Base-by-base conservation (phyloP, 495 filamentous ascomycete species). In the Tuber microsphaerosporum region DNA sequence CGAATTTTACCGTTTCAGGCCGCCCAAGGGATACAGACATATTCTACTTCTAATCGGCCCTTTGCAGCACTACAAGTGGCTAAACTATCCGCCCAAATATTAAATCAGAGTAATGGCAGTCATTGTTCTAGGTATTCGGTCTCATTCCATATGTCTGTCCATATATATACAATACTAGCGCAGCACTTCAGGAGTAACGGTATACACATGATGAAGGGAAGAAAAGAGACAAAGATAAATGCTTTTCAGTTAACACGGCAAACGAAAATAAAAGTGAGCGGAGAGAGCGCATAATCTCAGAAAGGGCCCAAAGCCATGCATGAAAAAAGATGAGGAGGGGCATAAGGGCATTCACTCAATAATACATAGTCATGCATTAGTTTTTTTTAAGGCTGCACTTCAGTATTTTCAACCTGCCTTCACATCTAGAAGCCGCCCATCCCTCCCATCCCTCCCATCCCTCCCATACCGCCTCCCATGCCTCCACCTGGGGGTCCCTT, bases 381-480 rank as follows among this genome's bases (percentile, higher is more conserved):
- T 78, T 80, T 71, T 80, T 71, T 75, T 61, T 46, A 61, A 84
- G 83, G 83, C 81, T 84, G 75, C 75, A 79, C 73, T 82, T 79
- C 75, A 75, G 80, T 79, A 74, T 79, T 80, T 79, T 79, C 84
- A 74, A 77, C 71, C 72, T 76, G 80, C 74, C 75, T 70, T 74
- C 73, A 70, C 45, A 71, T 56, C 75, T 77, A 74, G 73, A 81
- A 84, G 39, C 88, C 86, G 71, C 86, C 87, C 88, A 90, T 90
- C 61, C 89, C 89, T 34, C 88, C 87, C 86, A 87, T 87, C 19
- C 89, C 90, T 48, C 91, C 91, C 88, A 92, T 91, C 71, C 90
- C 90, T 71, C 90, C 90, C 88, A 91, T 91, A 68, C 89, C 90
- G 41, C 87, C 90, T 70, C 89, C 89, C 86, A 89, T 88, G 68